These are phyloP conservation scores for Neophaeococcomyces aloes DNA, from an alignment of 2,329 filamentous ascomycete genomes.

Conservation along the genomic window DNA sequence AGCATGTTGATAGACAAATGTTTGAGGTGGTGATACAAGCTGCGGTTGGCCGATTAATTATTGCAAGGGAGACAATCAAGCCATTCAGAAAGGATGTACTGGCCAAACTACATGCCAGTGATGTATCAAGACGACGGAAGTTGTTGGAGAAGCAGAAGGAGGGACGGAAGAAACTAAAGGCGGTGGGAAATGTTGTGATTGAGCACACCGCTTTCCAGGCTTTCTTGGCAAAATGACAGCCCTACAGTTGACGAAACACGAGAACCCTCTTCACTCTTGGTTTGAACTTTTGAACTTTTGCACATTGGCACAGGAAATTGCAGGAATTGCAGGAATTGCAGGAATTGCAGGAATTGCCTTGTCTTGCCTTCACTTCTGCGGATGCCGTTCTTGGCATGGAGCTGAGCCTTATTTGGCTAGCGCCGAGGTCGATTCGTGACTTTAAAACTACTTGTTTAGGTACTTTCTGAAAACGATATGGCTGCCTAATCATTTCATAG, in stretches of 20 bases:
- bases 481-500: too few relatives aligned
- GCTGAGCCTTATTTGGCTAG: background rate
- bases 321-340: too few relatives aligned
- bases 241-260: too few relatives aligned
- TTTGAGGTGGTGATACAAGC: constrained; percentile 96
- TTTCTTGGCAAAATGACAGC: constrained; percentile 65
- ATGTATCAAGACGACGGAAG: constrained; percentile 72
- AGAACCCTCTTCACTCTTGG: too few relatives aligned
- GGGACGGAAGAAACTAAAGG: constrained; percentile 73
- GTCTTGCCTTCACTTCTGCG: too few relatives aligned
- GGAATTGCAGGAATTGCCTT: too few relatives aligned
- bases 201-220: constrained; percentile 92
- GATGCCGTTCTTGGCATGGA: background rate
- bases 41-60: constrained; percentile 66
- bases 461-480: background rate
- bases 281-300: too few relatives aligned
- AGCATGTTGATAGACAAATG: constrained; percentile 93
- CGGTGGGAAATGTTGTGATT: constrained; percentile 79
- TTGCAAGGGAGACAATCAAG: constrained; percentile 90
- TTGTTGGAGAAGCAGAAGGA: constrained; percentile 95
- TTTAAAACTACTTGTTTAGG: constrained; percentile 3
- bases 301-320: too few relatives aligned
- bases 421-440: background rate
- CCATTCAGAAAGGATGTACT: constrained; percentile 93
- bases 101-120: constrained; percentile 83